Evolutionary conservation across 345 rosid genomes (phyloP).

Genomic region (Crucihimalaya himalaica): DNA sequence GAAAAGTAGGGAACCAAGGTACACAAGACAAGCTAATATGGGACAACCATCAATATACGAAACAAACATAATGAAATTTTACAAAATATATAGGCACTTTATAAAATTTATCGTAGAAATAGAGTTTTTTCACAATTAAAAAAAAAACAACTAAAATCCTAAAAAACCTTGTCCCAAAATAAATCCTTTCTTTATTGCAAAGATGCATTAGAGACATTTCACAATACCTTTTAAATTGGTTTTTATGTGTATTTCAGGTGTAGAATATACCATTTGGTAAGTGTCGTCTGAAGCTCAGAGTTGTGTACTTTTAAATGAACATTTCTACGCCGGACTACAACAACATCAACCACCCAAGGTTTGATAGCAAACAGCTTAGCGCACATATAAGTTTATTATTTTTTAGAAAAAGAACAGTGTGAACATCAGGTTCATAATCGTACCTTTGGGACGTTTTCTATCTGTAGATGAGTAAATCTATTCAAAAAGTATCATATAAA

Average conservation of each 20-base stretch:
- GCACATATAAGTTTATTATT: background rate
- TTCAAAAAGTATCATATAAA: background rate
- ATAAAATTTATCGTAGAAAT: background rate
- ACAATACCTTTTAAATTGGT: background rate
- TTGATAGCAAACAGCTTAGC: background rate
- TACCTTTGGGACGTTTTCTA: background rate
- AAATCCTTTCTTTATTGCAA: background rate
- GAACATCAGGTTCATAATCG: background rate
- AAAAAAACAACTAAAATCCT: background rate
- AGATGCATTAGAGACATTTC: background rate
- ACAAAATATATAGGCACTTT: background rate
- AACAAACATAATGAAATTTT: background rate
- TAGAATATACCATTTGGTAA: background rate
- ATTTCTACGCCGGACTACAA: background rate
- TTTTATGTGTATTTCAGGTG: background rate
- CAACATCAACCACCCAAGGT: background rate
- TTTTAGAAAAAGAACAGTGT: background rate
- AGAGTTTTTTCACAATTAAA: background rate
- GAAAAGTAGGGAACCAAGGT: constrained; percentile 14
- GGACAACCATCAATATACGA: background rate
- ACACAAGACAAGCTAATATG: background rate
- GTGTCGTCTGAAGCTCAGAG: background rate
- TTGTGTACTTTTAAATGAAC: background rate
- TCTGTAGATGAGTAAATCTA: too few relatives aligned
- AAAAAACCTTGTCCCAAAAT: background rate